Percentiles rank a stretch among this genome's conserved stretches.
phyloP scores from a whole-genome alignment of 2,329 filamentous ascomycete genomes.

The Chrysoporthe deuterocubensis region DNA sequence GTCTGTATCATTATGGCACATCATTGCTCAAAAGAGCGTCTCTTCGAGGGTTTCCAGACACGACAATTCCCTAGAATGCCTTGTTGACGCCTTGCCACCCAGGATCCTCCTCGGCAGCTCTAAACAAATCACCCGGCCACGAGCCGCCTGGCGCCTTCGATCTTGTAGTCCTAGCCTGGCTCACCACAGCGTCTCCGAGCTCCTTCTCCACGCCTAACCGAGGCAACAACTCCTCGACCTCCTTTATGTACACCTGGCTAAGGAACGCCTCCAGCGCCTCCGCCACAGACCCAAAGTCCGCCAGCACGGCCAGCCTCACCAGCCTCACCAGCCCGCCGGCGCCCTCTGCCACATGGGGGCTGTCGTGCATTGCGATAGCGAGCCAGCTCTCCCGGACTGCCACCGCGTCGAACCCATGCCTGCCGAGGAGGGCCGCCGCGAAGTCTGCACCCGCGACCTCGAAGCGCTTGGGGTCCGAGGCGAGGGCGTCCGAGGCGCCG shows the following conservation, averaged over 20 bases:
- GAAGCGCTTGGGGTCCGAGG: constrained; percentile 39
- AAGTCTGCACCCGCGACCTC: constrained; percentile 38
- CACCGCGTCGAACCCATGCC: constrained; percentile 33
- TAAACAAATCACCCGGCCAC: constrained; percentile 33
- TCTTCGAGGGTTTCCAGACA: not conserved
- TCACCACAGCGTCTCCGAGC: constrained; percentile 33
- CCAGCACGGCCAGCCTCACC: constrained; percentile 38
- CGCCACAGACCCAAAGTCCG: constrained; percentile 37
- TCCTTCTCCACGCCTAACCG: constrained; percentile 35
- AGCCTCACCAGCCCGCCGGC: constrained; percentile 40
- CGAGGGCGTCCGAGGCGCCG: constrained; percentile 37
- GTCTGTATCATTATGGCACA: not conserved
- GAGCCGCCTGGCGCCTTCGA: constrained; percentile 32
- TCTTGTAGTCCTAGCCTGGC: constrained; percentile 28
- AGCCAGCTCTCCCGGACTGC: constrained; percentile 40
- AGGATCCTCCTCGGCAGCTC: constrained; percentile 31
- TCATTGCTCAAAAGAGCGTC: not conserved
- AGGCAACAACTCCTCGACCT: constrained; percentile 30
- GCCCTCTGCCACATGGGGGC: constrained; percentile 42
- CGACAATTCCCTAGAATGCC: constrained; percentile 24
- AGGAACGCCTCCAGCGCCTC: not conserved
- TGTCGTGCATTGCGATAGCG: constrained; percentile 42
- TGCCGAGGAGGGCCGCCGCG: constrained; percentile 37
- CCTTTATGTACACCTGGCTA: constrained; percentile 7
- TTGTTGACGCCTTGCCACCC: constrained; percentile 34